Base-by-base conservation (phyloP, 352 stramenopile species). In the Porosira glacialis region DNA sequence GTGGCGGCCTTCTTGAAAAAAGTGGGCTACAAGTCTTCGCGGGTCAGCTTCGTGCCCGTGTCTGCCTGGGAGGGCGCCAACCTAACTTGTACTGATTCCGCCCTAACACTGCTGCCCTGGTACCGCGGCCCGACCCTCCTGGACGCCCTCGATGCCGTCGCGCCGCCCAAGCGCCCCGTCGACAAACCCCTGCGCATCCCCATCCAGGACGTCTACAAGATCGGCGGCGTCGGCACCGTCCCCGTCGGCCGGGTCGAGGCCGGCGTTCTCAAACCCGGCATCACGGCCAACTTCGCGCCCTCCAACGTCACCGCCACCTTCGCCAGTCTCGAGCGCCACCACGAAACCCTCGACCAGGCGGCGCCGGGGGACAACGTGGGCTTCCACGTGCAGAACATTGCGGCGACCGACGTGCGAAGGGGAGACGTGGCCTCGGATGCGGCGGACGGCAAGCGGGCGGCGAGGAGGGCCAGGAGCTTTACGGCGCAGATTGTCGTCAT, bases 171-270 rank as follows among this genome's bases (percentile, higher is more conserved):
- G 48, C 87, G 88, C 71, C 52, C 80, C n/a, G 81, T 86, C 35
- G 69, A 89, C 41, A 59, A 61, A 31, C 77, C 84, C 33, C 77
- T 92, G 21, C 88, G 85, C 87, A 72, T 93, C 49, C 87, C 88
- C 33, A 82, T 93, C 64, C 91, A 80, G 58, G 89, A 92, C 78
- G 88, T 93, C 47, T 93, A 92, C 82, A 91, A 93, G 75, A 93
- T 93, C 78, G 91, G 92, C 78, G 87, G 87, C 78, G 83, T 93
- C 70, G 89, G 89, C 78, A 75, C 89, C 68, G 92, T 93, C 59
- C 90, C 90, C 59, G 85, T 67, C 66, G 86, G 88, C 66, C 87
- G 80, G 60, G 83, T 92, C 41, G 88, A 92, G 70, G 81, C 90
- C 75, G 86, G 88, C 80, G 89, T 78, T 35, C 78, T 92, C 21